Base-by-base conservation (phyloP, 306 rosid genomes). In the Elaeagnus macrophylla region DNA sequence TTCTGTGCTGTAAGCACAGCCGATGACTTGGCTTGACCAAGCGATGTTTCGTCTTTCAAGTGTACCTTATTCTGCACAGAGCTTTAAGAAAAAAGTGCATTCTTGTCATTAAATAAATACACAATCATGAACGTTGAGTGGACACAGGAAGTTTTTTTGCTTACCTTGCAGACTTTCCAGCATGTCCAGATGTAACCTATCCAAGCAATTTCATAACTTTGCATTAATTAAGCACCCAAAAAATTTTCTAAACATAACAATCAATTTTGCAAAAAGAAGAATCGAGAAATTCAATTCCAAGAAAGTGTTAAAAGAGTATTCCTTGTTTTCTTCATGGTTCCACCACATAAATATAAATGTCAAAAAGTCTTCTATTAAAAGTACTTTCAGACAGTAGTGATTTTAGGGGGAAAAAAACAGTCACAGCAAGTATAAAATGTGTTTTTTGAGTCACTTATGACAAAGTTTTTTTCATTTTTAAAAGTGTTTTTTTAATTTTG, bases 1-100 rank as follows among this genome's bases (percentile, higher is more conserved):
- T 73, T 78, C 70, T 83, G 76, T 8, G 88, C 97, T 67, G 61
- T 79, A 64, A 89, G 68, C 48, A 89, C 74, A 10, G 97, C 97
- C 37, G 95, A 78, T 16, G 97, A 89, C 71, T 60, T 66, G 47
- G 76, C 88, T 78, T 77, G 78, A 15, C 94, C 95, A 16, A 71
- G 83, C 67, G 85, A 67, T 41, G 70, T 67, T 57, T 71, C 48
- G 14, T 72, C 84, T 1, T 83, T 83, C 54, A 60, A 46, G 45
- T 70, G 57, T 12, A 14, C 72, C 68, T 75, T 82, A 15, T 62
- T 64, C n/a, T 67, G 68, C 13, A 32, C 61, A 67, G 69, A 68
- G 69, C 95, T 83, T 66, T 42, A 73, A 73, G 20, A 19, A 64
- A 79, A 45, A 17, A 78, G 76, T 17, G 20, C 25, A 14, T 3